Evolutionary conservation across 2,329 filamentous ascomycete species (phyloP).

Genomic region (Zasmidium angulare): DNA sequence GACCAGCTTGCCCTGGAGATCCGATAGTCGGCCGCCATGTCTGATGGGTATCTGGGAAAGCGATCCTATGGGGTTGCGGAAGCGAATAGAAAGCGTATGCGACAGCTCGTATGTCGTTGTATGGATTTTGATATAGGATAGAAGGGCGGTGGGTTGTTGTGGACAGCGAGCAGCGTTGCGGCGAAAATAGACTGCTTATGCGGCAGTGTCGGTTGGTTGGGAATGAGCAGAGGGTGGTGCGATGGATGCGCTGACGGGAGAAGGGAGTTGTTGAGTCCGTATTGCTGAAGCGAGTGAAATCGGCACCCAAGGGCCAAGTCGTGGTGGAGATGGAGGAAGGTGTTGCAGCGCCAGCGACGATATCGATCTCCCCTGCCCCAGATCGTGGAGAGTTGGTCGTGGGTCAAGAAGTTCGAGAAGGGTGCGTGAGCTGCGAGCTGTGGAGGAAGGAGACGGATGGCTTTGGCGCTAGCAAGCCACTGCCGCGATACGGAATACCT

Average conservation of each 20-base stretch:
- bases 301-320: slow-evolving; percentile 5
- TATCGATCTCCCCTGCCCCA: no score
- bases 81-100: neutral
- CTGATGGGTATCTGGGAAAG: neutral
- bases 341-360: no score
- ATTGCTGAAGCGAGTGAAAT: slow-evolving; percentile 4
- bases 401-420: no score
- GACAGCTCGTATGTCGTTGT: neutral
- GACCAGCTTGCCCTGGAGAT: slow-evolving; percentile 46
- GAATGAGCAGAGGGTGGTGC: neutral
- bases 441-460: neutral
- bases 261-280: no score
- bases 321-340: neutral
- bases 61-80: neutral
- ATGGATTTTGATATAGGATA: neutral
- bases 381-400: no score
- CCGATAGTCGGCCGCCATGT: slow-evolving; percentile 41
- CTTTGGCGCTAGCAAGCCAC: neutral
- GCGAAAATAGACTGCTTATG: neutral
- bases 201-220: neutral
- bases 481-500: neutral
- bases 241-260: neutral
- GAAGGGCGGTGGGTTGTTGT: neutral
- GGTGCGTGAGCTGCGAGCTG: no score
- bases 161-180: neutral